Evolutionary conservation across 164 flowering plant species (phyloP), one percentile per base, ranked within the genome.

Genomic region (Hamamelis virginiana): DNA sequence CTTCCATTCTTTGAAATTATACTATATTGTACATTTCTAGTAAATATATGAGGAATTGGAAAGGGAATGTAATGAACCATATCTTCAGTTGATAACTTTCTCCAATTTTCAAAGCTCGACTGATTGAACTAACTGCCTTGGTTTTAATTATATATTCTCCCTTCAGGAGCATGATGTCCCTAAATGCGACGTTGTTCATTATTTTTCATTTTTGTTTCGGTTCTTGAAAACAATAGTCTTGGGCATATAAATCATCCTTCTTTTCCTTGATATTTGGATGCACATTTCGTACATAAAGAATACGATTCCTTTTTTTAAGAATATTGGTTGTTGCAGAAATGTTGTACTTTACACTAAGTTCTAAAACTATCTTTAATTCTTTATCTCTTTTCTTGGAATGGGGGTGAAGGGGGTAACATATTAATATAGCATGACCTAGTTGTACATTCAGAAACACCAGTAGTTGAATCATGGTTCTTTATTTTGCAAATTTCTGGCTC

Each of bases 171-270:
- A 57, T 55, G 53, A 38, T 63, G 67, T 56, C 73, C 53, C 57
- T 16, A n/a, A 59, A 18, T 21, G 56, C 26, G 51, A 59, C 46
- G 64, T 56, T 15, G 5, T 68, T 59, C 60, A 46, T 44, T 38
- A 48, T 59, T 9, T 22, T 61, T 22, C 5, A 21, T 1, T 46
- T 58, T 33, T 50, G 9, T 22, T 62, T 21, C 13, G 62, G 41
- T 63, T 52, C 62, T 70, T 70, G 60, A 55, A 63, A 44, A 8
- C 48, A 23, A 55, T 18, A 25, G 51, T 44, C 27, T 53, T 51
- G 44, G 56, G 64, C 3, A 57, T 59, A 58, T 23, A 68, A n/a
- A 43, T 58, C 25, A 46, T 27, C 58, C 41, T 41, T 19, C 38
- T 21, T n/a, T 9, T 61, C n/a, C 48, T 13, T 21, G 15, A 14